phyloP scores from a whole-genome alignment of 2,329 filamentous ascomycete genomes.

The Colletotrichum orbiculare region DNA sequence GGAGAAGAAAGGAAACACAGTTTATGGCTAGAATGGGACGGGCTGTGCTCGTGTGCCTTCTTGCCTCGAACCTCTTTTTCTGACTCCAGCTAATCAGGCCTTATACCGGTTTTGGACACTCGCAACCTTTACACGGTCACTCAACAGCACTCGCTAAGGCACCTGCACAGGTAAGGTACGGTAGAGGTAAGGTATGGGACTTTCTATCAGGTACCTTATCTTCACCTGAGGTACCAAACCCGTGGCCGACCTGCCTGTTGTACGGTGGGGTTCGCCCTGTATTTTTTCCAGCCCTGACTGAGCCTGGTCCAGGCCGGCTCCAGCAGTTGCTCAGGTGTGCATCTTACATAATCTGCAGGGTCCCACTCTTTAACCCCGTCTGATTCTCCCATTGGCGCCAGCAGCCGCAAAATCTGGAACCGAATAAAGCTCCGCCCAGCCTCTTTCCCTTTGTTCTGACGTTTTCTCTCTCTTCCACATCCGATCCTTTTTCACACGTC shows the following conservation, averaged over 20 bases:
- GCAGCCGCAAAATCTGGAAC: constrained; percentile 33
- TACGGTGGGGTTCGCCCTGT: constrained; percentile 13
- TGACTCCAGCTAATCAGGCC: background rate
- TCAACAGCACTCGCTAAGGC: constrained; percentile 5
- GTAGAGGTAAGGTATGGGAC: background rate
- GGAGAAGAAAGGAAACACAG: background rate
- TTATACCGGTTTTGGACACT: constrained; percentile 17
- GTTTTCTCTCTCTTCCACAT: constrained; percentile 36
- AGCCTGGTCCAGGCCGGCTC: constrained; percentile 18
- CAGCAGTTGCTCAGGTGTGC: constrained; percentile 22
- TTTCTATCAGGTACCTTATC: background rate
- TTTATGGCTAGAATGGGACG: background rate
- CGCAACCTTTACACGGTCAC: constrained; percentile 5
- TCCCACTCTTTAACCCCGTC: constrained; percentile 12
- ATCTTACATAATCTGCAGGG: constrained; percentile 18
- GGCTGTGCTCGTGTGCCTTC: constrained; percentile 29
- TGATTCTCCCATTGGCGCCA: constrained; percentile 32
- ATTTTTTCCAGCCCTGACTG: constrained; percentile 24
- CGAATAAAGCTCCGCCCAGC: constrained; percentile 38
- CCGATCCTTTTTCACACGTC: constrained; percentile 13
- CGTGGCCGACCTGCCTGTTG: constrained; percentile 21
- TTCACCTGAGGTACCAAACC: background rate
- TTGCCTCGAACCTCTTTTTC: constrained; percentile 19
- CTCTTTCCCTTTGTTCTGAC: constrained; percentile 36
- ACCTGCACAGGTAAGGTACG: background rate